phyloP scores from a whole-genome alignment of 768 basidiomycete genomes.

The Lactarius sanguifluus region DNA sequence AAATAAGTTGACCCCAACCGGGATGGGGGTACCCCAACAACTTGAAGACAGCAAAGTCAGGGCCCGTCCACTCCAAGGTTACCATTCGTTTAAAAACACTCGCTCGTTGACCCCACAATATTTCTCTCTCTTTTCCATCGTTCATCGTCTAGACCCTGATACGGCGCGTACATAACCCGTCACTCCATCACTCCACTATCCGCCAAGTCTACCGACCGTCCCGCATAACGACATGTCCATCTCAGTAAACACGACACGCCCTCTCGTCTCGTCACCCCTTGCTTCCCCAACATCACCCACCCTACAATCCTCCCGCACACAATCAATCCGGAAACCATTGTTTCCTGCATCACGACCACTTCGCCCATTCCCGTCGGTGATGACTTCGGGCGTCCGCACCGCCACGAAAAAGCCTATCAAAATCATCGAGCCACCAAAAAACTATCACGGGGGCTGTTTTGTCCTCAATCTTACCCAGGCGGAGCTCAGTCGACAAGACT shows the following conservation, averaged over 20 bases:
- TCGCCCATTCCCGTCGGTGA: slow-evolving; percentile 72
- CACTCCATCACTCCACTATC: slow-evolving; percentile 24
- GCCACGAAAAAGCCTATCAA: slow-evolving; percentile 55
- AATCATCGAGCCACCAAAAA: slow-evolving; percentile 76
- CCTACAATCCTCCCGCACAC: slow-evolving; percentile 37
- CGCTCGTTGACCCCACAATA: slow-evolving; percentile 14
- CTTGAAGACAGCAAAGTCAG: not conserved
- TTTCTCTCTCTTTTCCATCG: not conserved
- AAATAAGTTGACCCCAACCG: not conserved
- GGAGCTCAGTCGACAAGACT: slow-evolving; percentile 72
- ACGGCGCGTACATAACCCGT: slow-evolving; percentile 5
- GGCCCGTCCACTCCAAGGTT: not conserved
- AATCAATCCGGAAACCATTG: slow-evolving; percentile 32
- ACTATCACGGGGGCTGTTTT: slow-evolving; percentile 62
- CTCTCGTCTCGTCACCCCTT: slow-evolving; percentile 29
- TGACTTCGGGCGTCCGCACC: slow-evolving; percentile 34
- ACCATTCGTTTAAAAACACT: slow-evolving; percentile 19
- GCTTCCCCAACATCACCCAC: slow-evolving; percentile 18
- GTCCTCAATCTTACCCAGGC: slow-evolving; percentile 80
- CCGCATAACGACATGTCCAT: slow-evolving; percentile 44
- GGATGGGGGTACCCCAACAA: slow-evolving; percentile 22
- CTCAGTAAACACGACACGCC: slow-evolving; percentile 43
- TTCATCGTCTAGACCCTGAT: not conserved
- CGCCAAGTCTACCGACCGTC: slow-evolving; percentile 43
- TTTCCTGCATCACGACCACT: slow-evolving; percentile 76